Base-by-base conservation (phyloP, 2,329 filamentous ascomycete species). In the Pestalotiopsis sp. region DNA sequence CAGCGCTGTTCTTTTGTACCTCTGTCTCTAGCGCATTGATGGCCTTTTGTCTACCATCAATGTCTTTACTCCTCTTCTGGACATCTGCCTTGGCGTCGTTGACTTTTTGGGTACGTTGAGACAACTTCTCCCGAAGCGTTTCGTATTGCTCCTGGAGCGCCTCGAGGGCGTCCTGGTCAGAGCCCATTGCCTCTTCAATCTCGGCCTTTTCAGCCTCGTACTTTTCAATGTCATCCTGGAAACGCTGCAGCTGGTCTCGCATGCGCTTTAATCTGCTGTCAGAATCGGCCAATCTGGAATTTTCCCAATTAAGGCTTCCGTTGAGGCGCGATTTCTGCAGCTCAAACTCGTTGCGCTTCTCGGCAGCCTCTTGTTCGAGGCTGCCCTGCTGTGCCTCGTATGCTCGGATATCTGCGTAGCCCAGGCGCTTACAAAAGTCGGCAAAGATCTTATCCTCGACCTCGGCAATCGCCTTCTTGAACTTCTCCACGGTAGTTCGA, bases 301-400 rank as follows among this genome's bases (percentile, higher is more conserved):
- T 80, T 74, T 90, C 86, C 87, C 88, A 91, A 68, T 83, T 85
- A 63, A 90, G 80, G 62, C 84, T 85, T 73, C 83, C 88, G 70
- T 92, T 87, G 38, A 98, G 84, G 57, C 91, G 90, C 74, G 93
- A 90, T 77, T 91, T 92, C 78, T 99, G 96, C 4, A 92, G 90
- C 68, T 92, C 92, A 75, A 97, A 98, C 73, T 95, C 91, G 66
- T 93, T 90, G 71, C 93, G 93, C 83, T 95, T 95, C 80, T 96
- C 91, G 0, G 91, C 91, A 59, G 93, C 93, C 78, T 98, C 94
- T 78, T 97, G 93, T 80, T 98, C 95, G 63, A 97, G 84, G 57
- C 92, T 94, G 63, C 96, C 95, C 81, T 98, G 96, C 73, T 97
- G 95, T 31, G 92, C 92, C 78, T 98, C 94, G 76, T 98, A 99